A percentile compares a stretch with the other conserved stretches of the same genome.
Evolutionary conservation across 768 basidiomycete genomes (phyloP).

Genomic region (Artomyces pyxidatus): DNA sequence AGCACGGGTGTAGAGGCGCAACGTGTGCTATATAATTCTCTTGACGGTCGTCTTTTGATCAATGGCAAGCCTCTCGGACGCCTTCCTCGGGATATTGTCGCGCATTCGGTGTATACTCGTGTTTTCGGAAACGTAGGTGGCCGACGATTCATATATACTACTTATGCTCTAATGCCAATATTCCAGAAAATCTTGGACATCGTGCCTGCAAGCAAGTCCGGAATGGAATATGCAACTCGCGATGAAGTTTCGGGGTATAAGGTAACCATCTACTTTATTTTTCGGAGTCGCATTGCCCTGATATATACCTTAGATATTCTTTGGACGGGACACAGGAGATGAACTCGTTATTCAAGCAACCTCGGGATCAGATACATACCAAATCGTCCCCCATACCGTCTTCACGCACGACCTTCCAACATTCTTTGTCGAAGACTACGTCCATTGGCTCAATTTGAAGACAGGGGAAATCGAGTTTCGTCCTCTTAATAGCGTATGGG

Average conservation of each 20-base stretch:
- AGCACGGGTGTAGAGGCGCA: neutral
- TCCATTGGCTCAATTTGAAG: constrained; percentile 28
- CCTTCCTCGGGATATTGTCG: neutral
- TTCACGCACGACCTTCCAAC: constrained; percentile 25
- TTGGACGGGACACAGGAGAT: neutral
- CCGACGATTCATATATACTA: neutral
- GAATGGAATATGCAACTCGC: constrained; percentile 3
- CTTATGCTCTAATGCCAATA: neutral
- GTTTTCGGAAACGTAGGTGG: constrained; percentile 1
- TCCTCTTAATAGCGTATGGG: constrained; percentile 24
- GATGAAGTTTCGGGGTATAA: neutral
- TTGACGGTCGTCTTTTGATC: constrained; percentile 1
- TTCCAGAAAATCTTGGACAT: constrained; percentile 1
- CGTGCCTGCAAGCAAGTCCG: neutral
- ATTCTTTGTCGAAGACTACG: constrained; percentile 22
- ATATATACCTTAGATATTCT: neutral
- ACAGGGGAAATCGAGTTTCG: constrained; percentile 24
- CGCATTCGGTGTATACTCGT: neutral
- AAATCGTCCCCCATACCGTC: constrained; percentile 26
- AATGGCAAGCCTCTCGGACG: neutral
- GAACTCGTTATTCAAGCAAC: neutral
- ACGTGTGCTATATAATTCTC: neutral
- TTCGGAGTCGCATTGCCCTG: neutral
- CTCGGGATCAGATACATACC: neutral
- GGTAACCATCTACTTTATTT: neutral